Percentiles rank a stretch among this genome's conserved stretches.
Conservation (phyloP, 1,284 basidiomycete species). For the Naganishia sp. region DNA sequence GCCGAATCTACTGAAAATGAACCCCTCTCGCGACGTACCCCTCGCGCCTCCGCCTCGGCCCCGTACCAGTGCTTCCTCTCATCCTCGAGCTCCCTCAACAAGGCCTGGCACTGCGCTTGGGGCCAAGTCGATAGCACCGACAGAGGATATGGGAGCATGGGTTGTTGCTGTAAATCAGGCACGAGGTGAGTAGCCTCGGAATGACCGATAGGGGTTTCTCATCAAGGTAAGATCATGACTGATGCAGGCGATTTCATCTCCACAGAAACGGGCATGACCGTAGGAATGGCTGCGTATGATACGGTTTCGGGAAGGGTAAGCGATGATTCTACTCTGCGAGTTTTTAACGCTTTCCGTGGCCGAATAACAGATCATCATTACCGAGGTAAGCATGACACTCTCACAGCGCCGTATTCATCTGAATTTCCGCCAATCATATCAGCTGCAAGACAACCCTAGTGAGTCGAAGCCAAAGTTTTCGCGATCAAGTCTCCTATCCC, state of each 20-base stretch:
- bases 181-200: conserved; percentile 9
- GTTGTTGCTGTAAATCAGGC: conserved; percentile 40
- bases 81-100: conserved; percentile 29
- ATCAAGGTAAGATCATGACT: conserved; percentile 1
- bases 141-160: conserved; percentile 35
- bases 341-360: conserved; percentile 29
- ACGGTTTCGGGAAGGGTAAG: conserved; percentile 73
- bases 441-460: conserved; percentile 76
- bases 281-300: conserved; percentile 61
- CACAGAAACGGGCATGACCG: conserved; percentile 36
- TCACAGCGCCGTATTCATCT: not conserved
- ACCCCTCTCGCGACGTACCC: conserved; percentile 1
- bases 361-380: conserved; percentile 37
- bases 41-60: conserved; percentile 35
- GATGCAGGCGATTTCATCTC: no score
- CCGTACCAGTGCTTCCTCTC: conserved; percentile 20
- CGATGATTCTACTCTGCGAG: conserved; percentile 45
- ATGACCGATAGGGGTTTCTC: not conserved
- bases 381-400: conserved; percentile 36
- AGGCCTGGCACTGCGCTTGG: conserved; percentile 32
- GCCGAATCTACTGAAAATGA: not conserved
- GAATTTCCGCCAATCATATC: conserved; percentile 17
- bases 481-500: not conserved
- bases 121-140: conserved; percentile 18
- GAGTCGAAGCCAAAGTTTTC: conserved; percentile 7